phyloP scores from a whole-genome alignment of 179 eudicot species.

The Spergularia azorica region DNA sequence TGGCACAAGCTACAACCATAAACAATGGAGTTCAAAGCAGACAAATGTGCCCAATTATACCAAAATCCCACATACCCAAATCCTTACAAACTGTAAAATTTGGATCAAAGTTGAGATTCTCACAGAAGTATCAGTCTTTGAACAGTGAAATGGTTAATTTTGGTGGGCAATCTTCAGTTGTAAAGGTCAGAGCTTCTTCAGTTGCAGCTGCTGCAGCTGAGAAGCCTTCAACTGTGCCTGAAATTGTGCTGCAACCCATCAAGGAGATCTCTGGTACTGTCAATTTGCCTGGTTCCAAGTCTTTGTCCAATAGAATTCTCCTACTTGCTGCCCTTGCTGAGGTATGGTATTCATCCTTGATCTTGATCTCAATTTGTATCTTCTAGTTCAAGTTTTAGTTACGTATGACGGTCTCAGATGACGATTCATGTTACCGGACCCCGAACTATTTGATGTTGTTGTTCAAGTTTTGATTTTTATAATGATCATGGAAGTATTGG shows the following conservation, averaged over 20 bases:
- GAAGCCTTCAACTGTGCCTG: slow-evolving; percentile 66
- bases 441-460: no score
- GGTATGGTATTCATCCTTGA: slow-evolving; percentile 38
- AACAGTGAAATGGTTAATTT: slow-evolving; percentile 9
- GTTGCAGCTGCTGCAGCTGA: slow-evolving; percentile 55
- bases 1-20: slow-evolving; percentile 56
- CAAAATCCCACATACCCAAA: slow-evolving; percentile 41
- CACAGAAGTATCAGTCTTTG: slow-evolving; percentile 30
- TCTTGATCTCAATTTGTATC: neutral
- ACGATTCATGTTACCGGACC: no score
- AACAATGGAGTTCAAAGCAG: slow-evolving; percentile 36
- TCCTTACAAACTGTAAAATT: slow-evolving; percentile 31
- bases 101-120: slow-evolving; percentile 48
- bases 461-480: neutral
- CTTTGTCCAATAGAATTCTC: slow-evolving; percentile 86
- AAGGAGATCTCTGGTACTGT: slow-evolving; percentile 90
- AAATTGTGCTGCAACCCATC: slow-evolving; percentile 88
- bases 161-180: slow-evolving; percentile 33
- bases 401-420: no score
- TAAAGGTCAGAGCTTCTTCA: slow-evolving; percentile 57
- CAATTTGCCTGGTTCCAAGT: slow-evolving; percentile 90
- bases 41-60: slow-evolving; percentile 32
- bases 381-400: neutral
- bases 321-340: slow-evolving; percentile 95
- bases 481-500: neutral